Conservation (phyloP, 2,329 filamentous ascomycete genomes). For the Aquanectria penicillioides region DNA sequence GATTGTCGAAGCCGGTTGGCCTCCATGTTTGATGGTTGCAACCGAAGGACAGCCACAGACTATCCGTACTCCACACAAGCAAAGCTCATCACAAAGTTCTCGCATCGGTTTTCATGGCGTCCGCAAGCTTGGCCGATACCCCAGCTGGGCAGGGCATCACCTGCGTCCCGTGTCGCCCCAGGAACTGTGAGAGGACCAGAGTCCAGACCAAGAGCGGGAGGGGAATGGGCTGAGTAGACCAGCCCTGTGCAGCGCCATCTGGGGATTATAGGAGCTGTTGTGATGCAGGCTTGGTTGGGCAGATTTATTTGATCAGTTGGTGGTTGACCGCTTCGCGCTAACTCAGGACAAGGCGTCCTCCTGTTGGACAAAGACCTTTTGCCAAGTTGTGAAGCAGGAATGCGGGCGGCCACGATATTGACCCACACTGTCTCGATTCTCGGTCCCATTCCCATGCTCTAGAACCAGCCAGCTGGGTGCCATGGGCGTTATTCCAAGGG, state of each 20-base stretch:
- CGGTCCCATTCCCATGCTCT: constrained; percentile 4
- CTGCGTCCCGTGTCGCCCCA: too few relatives aligned
- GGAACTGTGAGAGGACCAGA: constrained; percentile 24
- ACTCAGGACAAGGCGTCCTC: constrained; percentile 4
- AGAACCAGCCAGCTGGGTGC: constrained; percentile 7
- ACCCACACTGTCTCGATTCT: constrained; percentile 3
- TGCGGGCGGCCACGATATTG: constrained; percentile 8
- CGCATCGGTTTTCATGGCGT: neutral
- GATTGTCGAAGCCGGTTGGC: too few relatives aligned
- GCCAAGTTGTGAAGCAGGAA: constrained; percentile 5
- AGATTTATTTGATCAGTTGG: constrained; percentile 5
- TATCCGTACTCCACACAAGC: neutral
- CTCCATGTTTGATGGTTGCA: neutral
- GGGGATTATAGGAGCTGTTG: neutral
- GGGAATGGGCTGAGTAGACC: constrained; percentile 5
- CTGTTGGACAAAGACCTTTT: neutral
- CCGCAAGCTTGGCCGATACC: constrained; percentile 6
- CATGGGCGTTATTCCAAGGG: neutral
- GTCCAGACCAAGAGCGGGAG: constrained; percentile 20
- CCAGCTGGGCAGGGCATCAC: constrained; percentile 2
- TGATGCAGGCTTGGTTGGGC: neutral
- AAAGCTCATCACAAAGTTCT: neutral
- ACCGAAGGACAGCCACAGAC: neutral
- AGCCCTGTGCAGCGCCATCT: constrained; percentile 3
- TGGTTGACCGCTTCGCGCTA: constrained; percentile 8